Base-by-base conservation (phyloP, 2,329 filamentous ascomycete species). In the Cladophialophora yegresii region DNA sequence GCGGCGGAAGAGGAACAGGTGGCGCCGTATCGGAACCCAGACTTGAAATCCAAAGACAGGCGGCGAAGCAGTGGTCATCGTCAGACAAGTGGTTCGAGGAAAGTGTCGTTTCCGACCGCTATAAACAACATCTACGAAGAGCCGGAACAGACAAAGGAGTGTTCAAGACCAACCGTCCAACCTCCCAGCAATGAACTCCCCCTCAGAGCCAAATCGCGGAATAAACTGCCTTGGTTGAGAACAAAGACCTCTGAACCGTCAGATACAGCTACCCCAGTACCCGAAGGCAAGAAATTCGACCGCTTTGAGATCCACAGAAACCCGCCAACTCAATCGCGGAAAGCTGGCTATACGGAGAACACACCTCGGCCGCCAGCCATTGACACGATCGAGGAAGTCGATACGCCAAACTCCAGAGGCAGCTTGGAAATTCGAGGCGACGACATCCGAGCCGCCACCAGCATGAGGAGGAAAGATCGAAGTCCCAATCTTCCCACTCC, bases 361-460 rank as follows among this genome's bases (percentile, higher is more conserved):
- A 75, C 78, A 7, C 69, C 75, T n/a, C 68, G 71, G 58, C 70
- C 70, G 40, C 55, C 69, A 22, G 62, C 53, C 54, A 58, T 56
- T 63, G 67, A 73, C n/a, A 58, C 58, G 12, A 67, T 68, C 20
- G 57, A 71, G 26, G 70, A 72, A 32, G 69, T 74, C 23, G 77
- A 81, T 6, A 78, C 83, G 45, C 84, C 66, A 20, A 65, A 84
- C 51, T 88, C 82, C 69, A 92, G 90, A 77, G 87, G 95, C 72
- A 92, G 90, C 22, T 83, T 91, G 68, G 93, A 97, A 76, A 87
- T 96, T 67, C 86, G 93, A 70, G 82, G 90, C 72, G 89, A 96
- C 57, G 93, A 98, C 65, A 95, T 98, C 69, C 87, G 91, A 65
- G 87, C 90, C 70, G 93, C 93, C 61, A 98, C 93, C 7, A 95